Evolutionary conservation across 2,329 filamentous ascomycete genomes (phyloP), one percentile per base, ranked within the genome.

Genomic region (Alternaria arbusti): DNA sequence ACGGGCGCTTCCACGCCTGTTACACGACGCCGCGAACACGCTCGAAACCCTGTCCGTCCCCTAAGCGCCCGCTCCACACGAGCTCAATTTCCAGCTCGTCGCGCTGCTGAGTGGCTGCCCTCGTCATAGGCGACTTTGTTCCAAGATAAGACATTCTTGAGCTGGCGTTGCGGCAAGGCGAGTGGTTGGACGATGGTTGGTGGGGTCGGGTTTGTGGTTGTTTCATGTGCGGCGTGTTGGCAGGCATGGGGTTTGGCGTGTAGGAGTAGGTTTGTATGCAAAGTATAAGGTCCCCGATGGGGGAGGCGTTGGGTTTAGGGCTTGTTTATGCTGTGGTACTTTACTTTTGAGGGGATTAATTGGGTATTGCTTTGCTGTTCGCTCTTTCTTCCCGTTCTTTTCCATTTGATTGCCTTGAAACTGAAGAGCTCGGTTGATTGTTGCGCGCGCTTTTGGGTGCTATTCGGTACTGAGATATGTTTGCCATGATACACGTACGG

Each of bases 191-290:
- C 54, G 54, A 43, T 20, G 49, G 49, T 40, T 40, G 22, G 17
- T 55, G 36, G 57, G 57, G 26, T 36, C 52, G 52, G 46, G 43
- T 49, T 59, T 60, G 44, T 28, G 52, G 57, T 15, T 44, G 52
- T 54, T 54, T 54, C 52, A 54, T 54, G 36, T 54, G 36, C 36
- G 17, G 52, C 22, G 23, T 36, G 32, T 30, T 30, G 20, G 28
- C 36, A 36, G 30, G 20, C 36, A 43, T 40, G 52, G 12, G 52
- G 52, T 13, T 43, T 44, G 52, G 52, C 32, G 36, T 40, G 46
- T 51, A 46, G 47, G 46, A 60, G 57, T 52, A 52, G 28, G 49
- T 52, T 52, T 23, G 49, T 23, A 51, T 22, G 28, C 49, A 51
- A 13, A 36, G 49, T 52, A 52, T 52, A 52, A 52, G 49, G 49